Base-by-base conservation (phyloP, 176 grass and related monocot genomes). In the Eremochloa ophiuroides region DNA sequence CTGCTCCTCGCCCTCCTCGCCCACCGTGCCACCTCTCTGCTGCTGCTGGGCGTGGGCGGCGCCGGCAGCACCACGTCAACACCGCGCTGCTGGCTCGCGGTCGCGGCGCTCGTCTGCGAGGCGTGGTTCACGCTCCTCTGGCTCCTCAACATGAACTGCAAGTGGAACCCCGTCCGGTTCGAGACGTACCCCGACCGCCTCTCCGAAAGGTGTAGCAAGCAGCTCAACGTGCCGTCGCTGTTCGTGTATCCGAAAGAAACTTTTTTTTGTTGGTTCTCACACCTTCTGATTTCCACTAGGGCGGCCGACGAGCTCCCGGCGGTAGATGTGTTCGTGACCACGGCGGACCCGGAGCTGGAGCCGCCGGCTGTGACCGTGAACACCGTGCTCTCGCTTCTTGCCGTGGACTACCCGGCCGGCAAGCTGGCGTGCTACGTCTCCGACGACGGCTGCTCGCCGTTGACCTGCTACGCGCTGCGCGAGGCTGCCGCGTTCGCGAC, bases 301-400 rank as follows among this genome's bases (percentile, higher is more conserved):
- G 20, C 12, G n/a, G n/a, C n/a, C 5, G 56, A 72, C 6, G 82
- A 88, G 35, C 82, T 91, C 2, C 85, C 82, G 10, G 66, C 75
- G 5, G 79, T 92, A 23, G 90, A 92, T 75, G 55, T 92, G 83
- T 89, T 89, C 48, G 83, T 92, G 38, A 92, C 86, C 10, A 92
- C 86, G 23, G 86, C 86, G 13, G 86, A 92, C 62, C 83, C 90
- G 7, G 61, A 0, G 69, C 42, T 86, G 28, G 90, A 92, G 72
- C 86, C 86, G 4, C 90, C 90, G 28, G 17, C 83, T 14, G 62
- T 88, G 29, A 92, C 86, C 2, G 80, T 59, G 39, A 86, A 92
- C 86, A 92, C 86, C 8, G 90, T 88, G 34, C 86, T 92, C 68
- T 89, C 90, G 34, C 64, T 92, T 44, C 79, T 92, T 8, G 82